Conservation (phyloP, 352 stramenopile species). For the Phytopythium litorale region DNA sequence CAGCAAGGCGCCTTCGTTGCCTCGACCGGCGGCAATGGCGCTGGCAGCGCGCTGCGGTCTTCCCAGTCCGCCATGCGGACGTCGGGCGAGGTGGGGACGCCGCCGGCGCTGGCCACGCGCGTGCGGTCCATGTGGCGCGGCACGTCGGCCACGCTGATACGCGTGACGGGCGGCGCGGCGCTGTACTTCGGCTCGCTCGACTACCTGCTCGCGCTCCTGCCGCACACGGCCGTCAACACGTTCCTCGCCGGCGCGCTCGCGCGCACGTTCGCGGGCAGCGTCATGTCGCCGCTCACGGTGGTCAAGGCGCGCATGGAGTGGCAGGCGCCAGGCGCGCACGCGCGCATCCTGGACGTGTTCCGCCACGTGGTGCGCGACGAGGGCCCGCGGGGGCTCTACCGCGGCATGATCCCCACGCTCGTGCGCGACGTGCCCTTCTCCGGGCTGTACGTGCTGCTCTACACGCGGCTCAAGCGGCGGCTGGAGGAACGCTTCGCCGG, state of each 20-base stretch:
- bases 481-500: constrained; percentile 36
- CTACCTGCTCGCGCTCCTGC: constrained; percentile 51
- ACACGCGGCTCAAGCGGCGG: constrained; percentile 60
- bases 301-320: constrained; percentile 88
- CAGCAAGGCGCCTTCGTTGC: constrained; percentile 76
- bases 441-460: constrained; percentile 84
- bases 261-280: constrained; percentile 74
- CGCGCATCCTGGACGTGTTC: constrained; percentile 56
- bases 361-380: constrained; percentile 62
- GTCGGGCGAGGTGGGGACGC: too few species aligned
- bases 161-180: constrained; percentile 72
- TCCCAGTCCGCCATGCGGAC: too few species aligned
- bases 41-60: background rate
- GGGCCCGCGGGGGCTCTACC: constrained; percentile 76
- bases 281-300: constrained; percentile 85
- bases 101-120: constrained; percentile 16
- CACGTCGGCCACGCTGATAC: constrained; percentile 75
- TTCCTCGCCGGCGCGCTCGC: constrained; percentile 80
- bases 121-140: constrained; percentile 79
- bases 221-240: constrained; percentile 59
- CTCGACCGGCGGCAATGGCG: background rate
- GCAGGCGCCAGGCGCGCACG: constrained; percentile 47
- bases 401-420: constrained; percentile 80
- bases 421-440: constrained; percentile 88
- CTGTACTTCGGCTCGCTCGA: constrained; percentile 85